These are phyloP conservation scores for Nicotiana tomentosiformis DNA, from an alignment of 257 asterid species.

Conservation along the genomic window DNA sequence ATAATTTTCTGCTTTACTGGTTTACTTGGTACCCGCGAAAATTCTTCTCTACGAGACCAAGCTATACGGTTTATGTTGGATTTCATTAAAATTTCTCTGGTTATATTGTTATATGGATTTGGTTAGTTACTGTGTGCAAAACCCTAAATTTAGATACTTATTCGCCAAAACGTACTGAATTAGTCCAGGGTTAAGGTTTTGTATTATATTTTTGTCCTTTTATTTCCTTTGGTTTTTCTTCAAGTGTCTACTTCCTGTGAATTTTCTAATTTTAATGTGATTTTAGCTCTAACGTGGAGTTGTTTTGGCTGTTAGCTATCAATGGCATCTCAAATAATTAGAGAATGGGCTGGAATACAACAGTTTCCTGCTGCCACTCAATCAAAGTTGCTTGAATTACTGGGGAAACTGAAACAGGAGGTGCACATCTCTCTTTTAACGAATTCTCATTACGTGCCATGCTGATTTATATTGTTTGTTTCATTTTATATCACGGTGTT, in stretches of 20 bases:
- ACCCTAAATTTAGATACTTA: not conserved
- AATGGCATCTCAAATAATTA: conserved; percentile 72
- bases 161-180: not conserved
- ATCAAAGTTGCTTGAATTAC: conserved; percentile 73
- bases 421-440: conserved; percentile 26
- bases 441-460: not conserved
- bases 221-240: not conserved
- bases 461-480: not conserved
- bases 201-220: not conserved
- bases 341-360: conserved; percentile 88
- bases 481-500: not conserved
- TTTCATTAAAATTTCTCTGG: not conserved
- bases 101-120: not conserved
- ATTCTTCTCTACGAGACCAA: not conserved
- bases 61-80: not conserved
- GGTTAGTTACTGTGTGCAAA: not conserved
- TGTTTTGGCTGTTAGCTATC: conserved; percentile 22
- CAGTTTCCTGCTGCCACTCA: conserved; percentile 93
- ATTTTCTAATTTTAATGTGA: not conserved
- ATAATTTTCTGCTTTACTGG: not conserved
- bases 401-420: conserved; percentile 74
- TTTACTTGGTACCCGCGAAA: not conserved
- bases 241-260: not conserved
- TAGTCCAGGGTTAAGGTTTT: not conserved
- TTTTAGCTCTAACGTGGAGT: not conserved